Evolutionary conservation across 2,329 filamentous ascomycete species (phyloP).

Genomic region (Fusarium armeniacum): DNA sequence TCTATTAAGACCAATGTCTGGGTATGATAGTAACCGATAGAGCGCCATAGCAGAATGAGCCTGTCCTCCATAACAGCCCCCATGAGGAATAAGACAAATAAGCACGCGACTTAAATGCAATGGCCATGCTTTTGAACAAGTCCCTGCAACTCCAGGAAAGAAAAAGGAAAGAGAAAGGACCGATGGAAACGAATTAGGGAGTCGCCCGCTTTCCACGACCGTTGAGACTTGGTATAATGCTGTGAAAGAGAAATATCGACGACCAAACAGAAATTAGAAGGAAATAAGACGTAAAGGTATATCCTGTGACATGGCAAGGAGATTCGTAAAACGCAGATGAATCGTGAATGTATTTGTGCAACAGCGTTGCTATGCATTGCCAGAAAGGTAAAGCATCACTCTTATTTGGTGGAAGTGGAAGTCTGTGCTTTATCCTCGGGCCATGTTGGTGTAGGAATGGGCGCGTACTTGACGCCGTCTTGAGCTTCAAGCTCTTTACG

Average conservation of each 20-base stretch:
- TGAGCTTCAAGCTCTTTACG: slow-evolving; percentile 65
- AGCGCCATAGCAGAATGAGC: slow-evolving; percentile 9
- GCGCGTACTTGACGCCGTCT: slow-evolving; percentile 60
- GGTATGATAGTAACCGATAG: slow-evolving; percentile 29
- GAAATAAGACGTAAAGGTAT: slow-evolving; percentile 3
- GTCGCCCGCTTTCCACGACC: slow-evolving; percentile 38
- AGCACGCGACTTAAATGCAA: slow-evolving; percentile 23
- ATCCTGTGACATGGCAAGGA: slow-evolving; percentile 7
- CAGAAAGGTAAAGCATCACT: background rate
- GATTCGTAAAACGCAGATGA: slow-evolving; percentile 5
- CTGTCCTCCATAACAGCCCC: background rate
- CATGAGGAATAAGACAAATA: slow-evolving; percentile 12
- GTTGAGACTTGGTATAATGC: slow-evolving; percentile 46
- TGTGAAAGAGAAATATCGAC: slow-evolving; percentile 31
- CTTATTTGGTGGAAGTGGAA: slow-evolving; percentile 11
- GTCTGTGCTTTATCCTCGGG: slow-evolving; percentile 38
- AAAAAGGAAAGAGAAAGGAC: slow-evolving; percentile 19
- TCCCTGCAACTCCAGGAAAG: slow-evolving; percentile 24
- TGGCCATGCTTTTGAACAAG: slow-evolving; percentile 28
- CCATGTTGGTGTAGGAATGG: slow-evolving; percentile 54
- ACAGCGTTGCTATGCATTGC: slow-evolving; percentile 1
- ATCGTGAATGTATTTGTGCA: slow-evolving; percentile 10
- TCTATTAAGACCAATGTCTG: slow-evolving; percentile 41
- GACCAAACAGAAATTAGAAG: slow-evolving; percentile 21
- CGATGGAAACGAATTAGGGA: slow-evolving; percentile 13